Evolutionary conservation across 2,329 filamentous ascomycete species (phyloP), one percentile per base, ranked within the genome.

Genomic region (Penicillium occitanis): DNA sequence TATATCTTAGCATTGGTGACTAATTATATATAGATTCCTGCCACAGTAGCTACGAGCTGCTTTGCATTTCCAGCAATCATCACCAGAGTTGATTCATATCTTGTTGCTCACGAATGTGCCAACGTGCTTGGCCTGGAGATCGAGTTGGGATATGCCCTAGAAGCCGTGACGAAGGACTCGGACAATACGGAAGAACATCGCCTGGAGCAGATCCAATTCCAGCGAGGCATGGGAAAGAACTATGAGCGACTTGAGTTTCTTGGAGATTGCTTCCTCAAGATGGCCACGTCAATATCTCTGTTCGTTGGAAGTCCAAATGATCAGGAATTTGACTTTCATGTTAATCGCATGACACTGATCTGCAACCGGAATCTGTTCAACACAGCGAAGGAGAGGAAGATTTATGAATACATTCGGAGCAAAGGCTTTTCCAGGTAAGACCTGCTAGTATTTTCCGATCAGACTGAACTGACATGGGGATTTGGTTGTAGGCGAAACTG

Each of bases 161-260:
- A 97, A 73, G 93, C 95, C 0, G 82, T 97, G 65, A 99, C 95
- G 0, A 97, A 99, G 73, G 92, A 97, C 72, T 93, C 90, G 0
- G 91, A 96, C 70, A 93, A 93, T 69, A 89, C 88, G 0, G 90
- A 90, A 7, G 91, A 96, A 44, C 86, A 92, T 67, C 83, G 82
- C 0, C 81, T 85, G 40, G 84, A 90, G 65, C 86, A 90, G 46
- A 78, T 92, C 62, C 91, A 93, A 70, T 88, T 93, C 57, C 91
- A 93, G 71, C 82, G 86, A 58, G 93, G 93, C 2, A 97, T 97
- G 92, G 92, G 93, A 1, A 90, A 89, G 46, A 98, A 98, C 71
- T 99, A 99, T 72, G 95, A 99, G 76, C 87, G 95, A 13, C 84
- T 98, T 0, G 95, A 99, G 73, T 96, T 97, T 67, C 84, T 98